These are phyloP conservation scores for Centaurea solstitialis DNA, from an alignment of 129 eudicot genomes.

Conservation along the genomic window DNA sequence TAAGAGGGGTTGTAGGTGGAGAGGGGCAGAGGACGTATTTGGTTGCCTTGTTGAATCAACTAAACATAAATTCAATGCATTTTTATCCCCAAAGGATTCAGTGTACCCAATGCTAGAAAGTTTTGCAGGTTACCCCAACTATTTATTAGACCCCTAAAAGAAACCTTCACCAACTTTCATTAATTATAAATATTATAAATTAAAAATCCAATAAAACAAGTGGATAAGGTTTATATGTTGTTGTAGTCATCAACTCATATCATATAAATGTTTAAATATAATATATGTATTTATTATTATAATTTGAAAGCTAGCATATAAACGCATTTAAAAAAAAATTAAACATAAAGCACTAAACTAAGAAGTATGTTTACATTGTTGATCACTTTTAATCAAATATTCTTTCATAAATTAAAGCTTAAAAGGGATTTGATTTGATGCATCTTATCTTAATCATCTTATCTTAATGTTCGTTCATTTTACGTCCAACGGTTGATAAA, in stretches of 20 bases:
- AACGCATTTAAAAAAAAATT: too few species aligned
- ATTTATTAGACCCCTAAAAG: conserved; percentile 43
- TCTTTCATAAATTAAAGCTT: too few species aligned
- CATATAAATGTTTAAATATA: too few species aligned
- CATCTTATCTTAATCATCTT: too few species aligned
- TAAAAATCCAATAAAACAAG: background rate
- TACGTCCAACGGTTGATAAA: too few species aligned
- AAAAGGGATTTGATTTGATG: too few species aligned
- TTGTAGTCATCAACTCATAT: background rate
- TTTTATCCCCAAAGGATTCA: conserved; percentile 47
- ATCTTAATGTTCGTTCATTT: too few species aligned
- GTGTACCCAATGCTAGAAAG: conserved; percentile 59
- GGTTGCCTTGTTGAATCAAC: conserved; percentile 51
- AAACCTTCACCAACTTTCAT: conserved; percentile 1
- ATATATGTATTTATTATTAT: background rate
- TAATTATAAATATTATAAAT: background rate
- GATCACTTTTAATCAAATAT: too few species aligned
- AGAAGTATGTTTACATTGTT: too few species aligned
- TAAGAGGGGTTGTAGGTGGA: conserved; percentile 42
- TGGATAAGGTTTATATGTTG: background rate
- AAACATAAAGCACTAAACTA: too few species aligned
- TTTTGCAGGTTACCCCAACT: conserved; percentile 58
- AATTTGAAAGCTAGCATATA: too few species aligned
- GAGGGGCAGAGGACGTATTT: conserved; percentile 24
- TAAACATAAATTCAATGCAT: conserved; percentile 60